Evolutionary conservation across 2,329 filamentous ascomycete species (phyloP), one percentile per base, ranked within the genome.

Genomic region (Ceratocystis destructans): DNA sequence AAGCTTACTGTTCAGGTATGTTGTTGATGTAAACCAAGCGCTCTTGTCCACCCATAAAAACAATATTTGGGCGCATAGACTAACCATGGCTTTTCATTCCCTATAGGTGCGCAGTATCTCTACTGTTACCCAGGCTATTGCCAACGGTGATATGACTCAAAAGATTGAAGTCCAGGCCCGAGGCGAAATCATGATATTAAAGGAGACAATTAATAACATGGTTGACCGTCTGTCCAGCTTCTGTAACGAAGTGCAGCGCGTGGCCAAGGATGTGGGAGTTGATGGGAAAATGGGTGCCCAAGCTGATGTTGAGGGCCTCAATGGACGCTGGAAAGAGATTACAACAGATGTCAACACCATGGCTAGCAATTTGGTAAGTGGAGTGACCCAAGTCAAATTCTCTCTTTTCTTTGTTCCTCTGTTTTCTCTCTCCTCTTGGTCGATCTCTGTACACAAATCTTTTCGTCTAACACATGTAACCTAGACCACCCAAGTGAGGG

Each of bases 181-280:
- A 76, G 93, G 93, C 76, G 93, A 97, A 76, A 96, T 97, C 70
- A 83, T 94, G 70, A 87, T 96, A 2, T 79, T 97, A 64, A 96
- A 96, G 74, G 90, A 95, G 73, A 97, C 93, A 55, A 96, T 96
- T 79, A 96, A 96, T 75, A 93, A 96, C 85, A 96, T 96, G 93
- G 93, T 97, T 70, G 92, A 92, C 74, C 86, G 93, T 69, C 79
- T 99, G 63, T 95, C 94, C 68, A 93, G 93, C 70, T 97, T 96
- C 83, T 96, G 92, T 66, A 91, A 95, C 71, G 92, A 96, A 73
- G 88, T 99, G 70, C 94, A 97, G 77, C 85, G 92, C 71, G 93
- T 99, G 37, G 93, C 93, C 67, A 92, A 94, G 72, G 94, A 97
- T 75, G 94, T 97, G 71, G 93, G 93, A 70, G 93, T 97, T 64